Evolutionary conservation across 1,284 basidiomycete species (phyloP).

Genomic region (Mycena sp.): DNA sequence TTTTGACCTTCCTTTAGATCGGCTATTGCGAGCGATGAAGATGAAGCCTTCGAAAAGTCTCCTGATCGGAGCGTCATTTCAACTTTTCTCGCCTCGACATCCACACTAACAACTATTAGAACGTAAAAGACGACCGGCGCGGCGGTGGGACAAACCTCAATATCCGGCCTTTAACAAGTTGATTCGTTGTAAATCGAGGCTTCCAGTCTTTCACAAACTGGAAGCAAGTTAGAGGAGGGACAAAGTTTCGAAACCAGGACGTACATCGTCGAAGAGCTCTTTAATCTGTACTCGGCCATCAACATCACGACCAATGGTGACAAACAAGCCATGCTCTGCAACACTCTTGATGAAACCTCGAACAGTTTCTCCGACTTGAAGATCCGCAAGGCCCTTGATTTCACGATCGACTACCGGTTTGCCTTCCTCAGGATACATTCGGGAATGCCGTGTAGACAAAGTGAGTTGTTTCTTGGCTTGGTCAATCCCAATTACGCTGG

Average conservation of each 20-base stretch:
- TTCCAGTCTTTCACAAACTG: slow-evolving; percentile 98
- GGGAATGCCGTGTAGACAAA: slow-evolving; percentile 83
- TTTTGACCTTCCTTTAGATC: slow-evolving; percentile 83
- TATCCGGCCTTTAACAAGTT: slow-evolving; percentile 89
- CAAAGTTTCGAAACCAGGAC: slow-evolving; percentile 33
- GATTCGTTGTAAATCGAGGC: slow-evolving; percentile 79
- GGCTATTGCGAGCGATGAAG: slow-evolving; percentile 51
- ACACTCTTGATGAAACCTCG: slow-evolving; percentile 93
- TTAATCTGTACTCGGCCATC: slow-evolving; percentile 95
- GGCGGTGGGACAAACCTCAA: slow-evolving; percentile 60
- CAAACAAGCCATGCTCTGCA: slow-evolving; percentile 90
- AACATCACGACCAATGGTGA: slow-evolving; percentile 83
- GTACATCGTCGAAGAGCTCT: slow-evolving; percentile 90
- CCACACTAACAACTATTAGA: slow-evolving; percentile 58
- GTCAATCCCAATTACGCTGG: slow-evolving; percentile 77
- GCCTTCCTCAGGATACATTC: slow-evolving; percentile 61
- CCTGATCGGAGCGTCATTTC: slow-evolving; percentile 88
- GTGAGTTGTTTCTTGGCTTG: slow-evolving; percentile 71
- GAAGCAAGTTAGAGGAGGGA: slow-evolving; percentile 23
- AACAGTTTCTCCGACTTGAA: slow-evolving; percentile 79
- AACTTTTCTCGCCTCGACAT: slow-evolving; percentile 76
- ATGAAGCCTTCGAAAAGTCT: slow-evolving; percentile 55
- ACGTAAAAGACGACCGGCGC: slow-evolving; percentile 19
- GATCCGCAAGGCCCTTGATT: slow-evolving; percentile 68
- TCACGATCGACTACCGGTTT: slow-evolving; percentile 74